phyloP scores from a whole-genome alignment of 495 filamentous ascomycete genomes.

The Tuber indicum region DNA sequence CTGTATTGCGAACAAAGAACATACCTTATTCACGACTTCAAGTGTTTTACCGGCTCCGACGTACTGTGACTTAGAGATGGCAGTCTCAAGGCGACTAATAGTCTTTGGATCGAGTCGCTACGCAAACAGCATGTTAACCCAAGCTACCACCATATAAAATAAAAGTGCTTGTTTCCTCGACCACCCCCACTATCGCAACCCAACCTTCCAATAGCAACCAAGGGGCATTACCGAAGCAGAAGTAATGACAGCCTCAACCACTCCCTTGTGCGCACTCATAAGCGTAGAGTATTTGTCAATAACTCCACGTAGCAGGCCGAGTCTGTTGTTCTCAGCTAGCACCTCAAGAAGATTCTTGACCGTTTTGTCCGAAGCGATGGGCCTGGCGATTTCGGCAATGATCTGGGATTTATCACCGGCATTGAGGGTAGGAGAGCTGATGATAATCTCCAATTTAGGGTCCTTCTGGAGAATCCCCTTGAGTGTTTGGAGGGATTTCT shows the following conservation, averaged over 20 bases:
- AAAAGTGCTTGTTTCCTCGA: not conserved
- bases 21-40: constrained; percentile 86
- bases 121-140: constrained; percentile 19
- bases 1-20: constrained; percentile 27
- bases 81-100: constrained; percentile 72
- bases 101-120: constrained; percentile 84
- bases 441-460: constrained; percentile 65
- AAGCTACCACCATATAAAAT: not conserved
- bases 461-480: constrained; percentile 68
- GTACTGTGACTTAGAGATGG: constrained; percentile 81
- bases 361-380: constrained; percentile 64
- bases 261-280: constrained; percentile 82
- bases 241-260: constrained; percentile 86
- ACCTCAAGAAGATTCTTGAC: constrained; percentile 89
- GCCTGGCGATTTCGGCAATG: constrained; percentile 73
- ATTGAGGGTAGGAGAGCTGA: constrained; percentile 72
- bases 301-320: constrained; percentile 72
- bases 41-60: constrained; percentile 91
- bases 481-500: constrained; percentile 66
- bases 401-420: constrained; percentile 73
- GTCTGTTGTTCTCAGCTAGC: constrained; percentile 90
- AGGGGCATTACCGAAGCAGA: constrained; percentile 67
- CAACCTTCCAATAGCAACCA: constrained; percentile 7
- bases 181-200: not conserved
- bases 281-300: constrained; percentile 79